Percentiles rank a stretch among this genome's conserved stretches.
phyloP scores from a whole-genome alignment of 2,329 filamentous ascomycete genomes.

The Sporothrix luriei region DNA sequence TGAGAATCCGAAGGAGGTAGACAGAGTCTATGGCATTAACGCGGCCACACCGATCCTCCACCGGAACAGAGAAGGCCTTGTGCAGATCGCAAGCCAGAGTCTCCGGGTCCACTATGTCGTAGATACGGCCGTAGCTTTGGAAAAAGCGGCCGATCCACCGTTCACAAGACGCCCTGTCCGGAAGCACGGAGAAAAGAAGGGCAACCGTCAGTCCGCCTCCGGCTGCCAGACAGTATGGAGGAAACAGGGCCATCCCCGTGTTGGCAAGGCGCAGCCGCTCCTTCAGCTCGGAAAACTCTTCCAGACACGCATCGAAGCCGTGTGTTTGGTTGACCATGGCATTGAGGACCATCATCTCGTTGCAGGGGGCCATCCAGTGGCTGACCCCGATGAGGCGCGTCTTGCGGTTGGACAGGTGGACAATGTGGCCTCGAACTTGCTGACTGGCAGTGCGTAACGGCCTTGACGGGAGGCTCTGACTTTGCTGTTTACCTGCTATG shows the following conservation, averaged over 20 bases:
- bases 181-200: slow-evolving; percentile 13
- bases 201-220: background rate
- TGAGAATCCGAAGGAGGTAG: slow-evolving; percentile 27
- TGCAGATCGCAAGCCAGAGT: slow-evolving; percentile 19
- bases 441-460: background rate
- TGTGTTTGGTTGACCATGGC: slow-evolving; percentile 22
- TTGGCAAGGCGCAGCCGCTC: slow-evolving; percentile 25
- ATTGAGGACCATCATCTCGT: slow-evolving; percentile 27
- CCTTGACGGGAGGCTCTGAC: background rate
- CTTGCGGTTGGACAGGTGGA: slow-evolving; percentile 26
- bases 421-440: background rate
- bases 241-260: background rate
- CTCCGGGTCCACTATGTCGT: slow-evolving; percentile 13
- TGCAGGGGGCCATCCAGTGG: slow-evolving; percentile 33
- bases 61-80: slow-evolving; percentile 11
- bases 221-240: background rate
- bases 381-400: slow-evolving; percentile 22
- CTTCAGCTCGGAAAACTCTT: slow-evolving; percentile 24
- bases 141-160: slow-evolving; percentile 29
- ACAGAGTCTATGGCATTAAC: slow-evolving; percentile 7
- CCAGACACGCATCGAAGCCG: slow-evolving; percentile 12
- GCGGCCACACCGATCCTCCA: background rate
- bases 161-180: slow-evolving; percentile 24
- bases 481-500: background rate
- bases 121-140: slow-evolving; percentile 26